Base-by-base conservation (phyloP, 805 yeast species). In the Candida orba region DNA sequence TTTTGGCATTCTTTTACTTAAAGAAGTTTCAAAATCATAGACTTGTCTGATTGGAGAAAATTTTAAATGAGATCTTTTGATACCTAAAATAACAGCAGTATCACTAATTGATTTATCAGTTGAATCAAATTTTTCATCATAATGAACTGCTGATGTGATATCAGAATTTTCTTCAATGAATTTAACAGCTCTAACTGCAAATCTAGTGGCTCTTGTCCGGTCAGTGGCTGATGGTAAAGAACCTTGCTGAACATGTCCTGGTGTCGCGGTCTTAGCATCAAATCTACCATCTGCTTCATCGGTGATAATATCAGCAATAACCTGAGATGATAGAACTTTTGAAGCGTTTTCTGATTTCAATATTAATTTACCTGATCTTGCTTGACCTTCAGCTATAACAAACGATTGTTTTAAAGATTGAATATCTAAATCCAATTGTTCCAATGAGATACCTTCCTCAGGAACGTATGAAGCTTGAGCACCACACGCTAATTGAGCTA, bases 171-270 rank as follows among this genome's bases (percentile, higher is more conserved):
- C 65, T 60, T 84, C 91, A 50, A 85, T 73, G 67, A 78, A 84
- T 47, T 78, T 78, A 43, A 82, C 78, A 22, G 89, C 81, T 57
- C 75, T 76, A 41, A 83, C 73, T 1, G 89, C 83, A 49, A 80
- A 77, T 59, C 87, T 75, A 4, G 84, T 77, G 7, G 87, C 90
- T 55, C 79, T 71, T 2, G 84, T 79, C 66, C 95, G 71, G 62
- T 85, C 95, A 61, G 82, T 81, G 29, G 90, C 75, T 1, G 87
- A 75, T 44, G 95, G 93, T 27, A 78, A 66, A 41, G 80, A 81
- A 58, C 95, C 95, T 61, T 85, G 95, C 66, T 85, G 93, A 29
- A 84, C 90, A 59, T 84, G 95, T 20, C 95, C 93, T 22, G 95
- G 95, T 43, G 81, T 72, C 12, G 93, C 93, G 7, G 90, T 78